Percentiles rank a stretch among this genome's conserved stretches.
Evolutionary conservation across 1,139 yeast genomes (phyloP).

Genomic region (Hansenula sp.): DNA sequence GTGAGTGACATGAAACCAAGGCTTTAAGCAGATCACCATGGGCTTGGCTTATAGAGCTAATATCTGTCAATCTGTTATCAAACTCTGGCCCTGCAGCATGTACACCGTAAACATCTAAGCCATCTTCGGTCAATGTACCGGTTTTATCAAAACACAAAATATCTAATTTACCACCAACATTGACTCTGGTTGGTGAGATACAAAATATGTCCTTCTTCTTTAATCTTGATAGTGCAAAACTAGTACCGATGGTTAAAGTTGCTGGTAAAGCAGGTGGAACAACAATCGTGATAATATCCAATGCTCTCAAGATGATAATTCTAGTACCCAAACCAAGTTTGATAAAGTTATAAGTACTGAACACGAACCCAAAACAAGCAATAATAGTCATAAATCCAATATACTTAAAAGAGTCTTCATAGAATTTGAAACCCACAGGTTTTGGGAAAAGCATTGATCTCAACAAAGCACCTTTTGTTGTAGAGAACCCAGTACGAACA

Average conservation of each 20-base stretch:
- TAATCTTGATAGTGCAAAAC: constrained; percentile 79
- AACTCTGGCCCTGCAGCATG: constrained; percentile 57
- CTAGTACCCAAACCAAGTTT: constrained; percentile 64
- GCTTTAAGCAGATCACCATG: constrained; percentile 33
- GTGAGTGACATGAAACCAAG: constrained; percentile 84
- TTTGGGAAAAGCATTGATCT: constrained; percentile 96
- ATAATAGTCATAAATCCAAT: constrained; percentile 91
- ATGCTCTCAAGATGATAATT: constrained; percentile 77
- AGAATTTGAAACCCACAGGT: constrained; percentile 90
- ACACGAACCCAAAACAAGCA: constrained; percentile 79
- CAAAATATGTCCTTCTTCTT: constrained; percentile 71
- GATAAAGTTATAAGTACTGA: constrained; percentile 80
- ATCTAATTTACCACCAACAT: constrained; percentile 91
- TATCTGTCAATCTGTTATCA: constrained; percentile 37
- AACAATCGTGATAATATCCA: constrained; percentile 91
- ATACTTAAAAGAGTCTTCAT: constrained; percentile 89
- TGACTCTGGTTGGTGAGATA: constrained; percentile 89
- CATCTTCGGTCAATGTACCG: constrained; percentile 96
- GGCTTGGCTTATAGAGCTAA: constrained; percentile 24
- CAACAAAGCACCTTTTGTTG: constrained; percentile 92
- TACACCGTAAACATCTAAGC: constrained; percentile 86
- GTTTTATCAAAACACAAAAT: constrained; percentile 93
- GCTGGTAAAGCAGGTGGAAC: constrained; percentile 99
- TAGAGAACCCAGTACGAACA: constrained; percentile 85
- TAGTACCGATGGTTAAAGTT: constrained; percentile 91